A percentile compares a stretch with the other conserved stretches of the same genome.
Evolutionary conservation across 169 alveolate species (phyloP).

Genomic region (Cryptosporidium ubiquitum): DNA sequence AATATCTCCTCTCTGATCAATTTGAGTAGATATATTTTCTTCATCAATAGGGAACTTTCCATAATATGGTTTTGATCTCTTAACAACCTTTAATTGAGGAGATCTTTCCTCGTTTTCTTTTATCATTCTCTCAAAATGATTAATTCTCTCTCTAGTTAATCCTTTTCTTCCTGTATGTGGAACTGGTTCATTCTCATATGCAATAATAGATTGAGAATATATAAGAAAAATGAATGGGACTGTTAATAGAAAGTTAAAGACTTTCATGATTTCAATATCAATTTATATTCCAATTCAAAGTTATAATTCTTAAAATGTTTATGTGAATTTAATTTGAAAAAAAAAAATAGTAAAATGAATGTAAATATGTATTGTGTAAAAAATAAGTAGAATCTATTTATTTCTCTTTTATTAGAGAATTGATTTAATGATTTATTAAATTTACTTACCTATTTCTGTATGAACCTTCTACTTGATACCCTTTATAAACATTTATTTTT

Average conservation of each 20-base stretch:
- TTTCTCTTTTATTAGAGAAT: slow-evolving; percentile 3
- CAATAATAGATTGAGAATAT: slow-evolving; percentile 4
- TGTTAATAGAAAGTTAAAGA: background rate
- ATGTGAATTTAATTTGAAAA: background rate
- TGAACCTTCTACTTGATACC: background rate
- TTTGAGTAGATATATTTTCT: background rate
- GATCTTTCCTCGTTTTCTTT: background rate
- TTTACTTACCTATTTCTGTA: background rate
- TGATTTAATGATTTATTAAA: background rate
- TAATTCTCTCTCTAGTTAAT: slow-evolving; percentile 24
- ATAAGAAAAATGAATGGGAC: background rate
- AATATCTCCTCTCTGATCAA: background rate
- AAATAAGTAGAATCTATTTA: slow-evolving; percentile 7
- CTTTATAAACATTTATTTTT: background rate
- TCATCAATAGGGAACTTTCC: background rate
- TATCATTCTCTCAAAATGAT: slow-evolving; percentile 43
- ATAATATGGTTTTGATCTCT: slow-evolving; percentile 36
- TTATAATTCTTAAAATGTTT: background rate
- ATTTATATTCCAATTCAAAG: background rate
- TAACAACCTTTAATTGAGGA: slow-evolving; percentile 32
- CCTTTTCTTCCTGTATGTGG: slow-evolving; percentile 9
- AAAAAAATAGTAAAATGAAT: background rate
- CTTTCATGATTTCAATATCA: background rate
- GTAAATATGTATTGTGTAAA: background rate
- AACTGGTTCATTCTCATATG: background rate